Conservation (phyloP, 345 rosid genomes). For the Syzygium grande region DNA sequence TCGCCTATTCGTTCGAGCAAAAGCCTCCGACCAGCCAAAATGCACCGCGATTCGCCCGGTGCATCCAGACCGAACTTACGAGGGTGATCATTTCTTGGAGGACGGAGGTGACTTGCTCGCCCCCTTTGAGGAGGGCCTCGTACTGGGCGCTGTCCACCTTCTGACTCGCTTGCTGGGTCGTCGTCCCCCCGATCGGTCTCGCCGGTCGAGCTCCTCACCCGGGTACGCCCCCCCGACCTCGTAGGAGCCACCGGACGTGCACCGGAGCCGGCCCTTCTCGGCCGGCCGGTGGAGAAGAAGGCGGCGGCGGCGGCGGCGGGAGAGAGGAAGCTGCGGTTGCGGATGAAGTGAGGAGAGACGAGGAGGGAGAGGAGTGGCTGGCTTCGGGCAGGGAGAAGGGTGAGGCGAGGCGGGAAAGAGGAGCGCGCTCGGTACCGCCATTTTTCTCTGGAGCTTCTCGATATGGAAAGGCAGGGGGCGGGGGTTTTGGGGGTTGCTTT, state of each 20-base stretch:
- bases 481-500: neutral
- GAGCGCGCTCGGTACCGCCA: conserved; percentile 17
- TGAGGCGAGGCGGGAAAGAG: neutral
- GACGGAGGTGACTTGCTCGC: conserved; percentile 90
- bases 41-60: neutral
- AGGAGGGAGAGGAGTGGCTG: neutral
- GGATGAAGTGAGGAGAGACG: neutral
- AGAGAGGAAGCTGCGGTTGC: neutral
- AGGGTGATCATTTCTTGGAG: conserved; percentile 82
- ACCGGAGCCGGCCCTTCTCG: neutral
- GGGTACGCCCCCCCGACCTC: conserved; percentile 70
- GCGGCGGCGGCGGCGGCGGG: neutral
- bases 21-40: neutral
- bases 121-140: conserved; percentile 83
- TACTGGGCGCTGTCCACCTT: conserved; percentile 43
- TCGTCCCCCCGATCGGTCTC: conserved; percentile 6
- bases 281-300: neutral
- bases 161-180: conserved; percentile 10
- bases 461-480: neutral
- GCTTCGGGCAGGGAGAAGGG: neutral
- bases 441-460: neutral
- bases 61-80: conserved; percentile 18
- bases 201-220: conserved; percentile 32
- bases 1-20: neutral
- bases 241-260: conserved; percentile 10